phyloP scores from a whole-genome alignment of 768 basidiomycete species.

The Mrakia hoshinonis region DNA sequence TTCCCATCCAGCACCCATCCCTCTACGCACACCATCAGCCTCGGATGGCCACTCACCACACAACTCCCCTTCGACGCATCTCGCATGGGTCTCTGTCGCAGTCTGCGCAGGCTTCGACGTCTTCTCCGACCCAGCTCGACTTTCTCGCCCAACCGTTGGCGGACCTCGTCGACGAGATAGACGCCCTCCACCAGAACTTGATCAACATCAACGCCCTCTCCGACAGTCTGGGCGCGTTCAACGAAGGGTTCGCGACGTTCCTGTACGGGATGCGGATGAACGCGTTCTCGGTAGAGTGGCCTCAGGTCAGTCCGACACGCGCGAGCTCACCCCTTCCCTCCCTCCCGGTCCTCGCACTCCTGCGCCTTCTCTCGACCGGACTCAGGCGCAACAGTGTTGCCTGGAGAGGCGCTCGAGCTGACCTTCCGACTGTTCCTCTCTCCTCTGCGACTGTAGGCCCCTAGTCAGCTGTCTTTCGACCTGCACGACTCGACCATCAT shows the following conservation, averaged over 20 bases:
- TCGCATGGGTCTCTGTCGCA: conserved; percentile 85
- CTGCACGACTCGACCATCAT: conserved; percentile 10
- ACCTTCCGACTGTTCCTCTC: no score
- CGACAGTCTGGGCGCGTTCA: conserved; percentile 71
- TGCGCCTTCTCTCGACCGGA: background rate
- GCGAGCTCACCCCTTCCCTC: background rate
- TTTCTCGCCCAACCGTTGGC: conserved; percentile 76
- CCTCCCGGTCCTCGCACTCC: no score
- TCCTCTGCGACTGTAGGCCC: conserved; percentile 13
- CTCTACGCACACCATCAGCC: background rate
- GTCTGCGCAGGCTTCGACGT: conserved; percentile 50
- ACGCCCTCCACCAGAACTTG: conserved; percentile 65
- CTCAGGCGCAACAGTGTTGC: background rate
- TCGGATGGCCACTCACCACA: conserved; percentile 44
- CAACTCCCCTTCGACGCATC: conserved; percentile 77
- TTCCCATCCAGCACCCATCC: background rate
- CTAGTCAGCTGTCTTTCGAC: conserved; percentile 25
- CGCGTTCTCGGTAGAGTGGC: conserved; percentile 86
- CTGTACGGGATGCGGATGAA: conserved; percentile 91
- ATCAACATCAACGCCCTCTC: conserved; percentile 63
- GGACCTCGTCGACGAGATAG: conserved; percentile 81
- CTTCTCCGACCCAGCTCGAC: conserved; percentile 73
- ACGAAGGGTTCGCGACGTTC: conserved; percentile 87
- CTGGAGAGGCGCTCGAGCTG: background rate
- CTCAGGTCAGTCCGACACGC: conserved; percentile 44